These are phyloP conservation scores for Colletotrichum sp. DNA, from an alignment of 2,329 filamentous ascomycete genomes.

Conservation along the genomic window DNA sequence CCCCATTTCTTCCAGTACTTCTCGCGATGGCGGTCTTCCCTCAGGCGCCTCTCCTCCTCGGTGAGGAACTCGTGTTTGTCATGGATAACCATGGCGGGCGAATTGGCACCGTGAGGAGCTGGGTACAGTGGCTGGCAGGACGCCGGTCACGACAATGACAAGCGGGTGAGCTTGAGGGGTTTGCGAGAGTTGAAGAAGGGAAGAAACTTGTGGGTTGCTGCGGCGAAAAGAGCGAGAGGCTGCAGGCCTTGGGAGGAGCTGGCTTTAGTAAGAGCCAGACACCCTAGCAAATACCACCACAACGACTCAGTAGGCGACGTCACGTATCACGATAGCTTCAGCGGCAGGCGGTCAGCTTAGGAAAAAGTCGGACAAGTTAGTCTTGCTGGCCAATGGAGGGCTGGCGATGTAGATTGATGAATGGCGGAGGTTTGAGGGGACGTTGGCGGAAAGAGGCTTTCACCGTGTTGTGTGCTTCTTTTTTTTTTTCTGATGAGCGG, in stretches of 20 bases:
- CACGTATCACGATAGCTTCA: conserved; percentile 21
- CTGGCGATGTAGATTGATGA: background rate
- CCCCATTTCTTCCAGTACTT: conserved; percentile 99
- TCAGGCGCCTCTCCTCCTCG: conserved; percentile 88
- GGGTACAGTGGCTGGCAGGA: background rate
- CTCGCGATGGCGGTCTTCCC: conserved; percentile 79
- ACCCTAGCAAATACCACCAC: conserved; percentile 16
- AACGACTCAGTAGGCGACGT: conserved; percentile 15
- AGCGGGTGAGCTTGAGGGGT: background rate
- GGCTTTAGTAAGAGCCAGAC: conserved; percentile 19
- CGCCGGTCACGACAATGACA: background rate
- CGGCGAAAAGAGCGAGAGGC: background rate
- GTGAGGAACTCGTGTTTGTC: conserved; percentile 88
- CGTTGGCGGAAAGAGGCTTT: background rate
- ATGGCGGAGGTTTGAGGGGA: background rate
- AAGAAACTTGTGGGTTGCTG: conserved; percentile 14
- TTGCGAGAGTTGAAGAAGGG: background rate
- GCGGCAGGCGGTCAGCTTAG: background rate
- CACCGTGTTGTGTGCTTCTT: background rate
- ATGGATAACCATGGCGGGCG: conserved; percentile 78
- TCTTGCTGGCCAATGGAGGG: background rate
- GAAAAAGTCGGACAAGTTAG: background rate
- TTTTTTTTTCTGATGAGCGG: background rate
- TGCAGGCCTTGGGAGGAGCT: conserved; percentile 9
- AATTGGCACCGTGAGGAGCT: background rate